Percentiles rank a stretch among this genome's conserved stretches.
phyloP scores from a whole-genome alignment of 108 stramenopile species.

The Parmales sp. region DNA sequence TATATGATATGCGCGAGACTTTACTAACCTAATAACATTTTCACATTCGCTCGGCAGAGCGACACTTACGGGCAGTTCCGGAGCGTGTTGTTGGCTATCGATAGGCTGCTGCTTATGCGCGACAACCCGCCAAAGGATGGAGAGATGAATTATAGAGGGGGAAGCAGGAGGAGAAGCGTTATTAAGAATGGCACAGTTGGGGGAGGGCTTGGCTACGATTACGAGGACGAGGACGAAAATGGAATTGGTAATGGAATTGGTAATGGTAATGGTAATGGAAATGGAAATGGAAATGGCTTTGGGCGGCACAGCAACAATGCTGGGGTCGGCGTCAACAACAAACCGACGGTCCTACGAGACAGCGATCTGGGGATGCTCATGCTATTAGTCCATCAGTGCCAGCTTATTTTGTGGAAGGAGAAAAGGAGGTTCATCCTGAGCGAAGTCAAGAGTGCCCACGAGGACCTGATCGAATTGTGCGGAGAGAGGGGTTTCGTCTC shows the following conservation, averaged over 20 bases:
- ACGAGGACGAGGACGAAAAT: neutral
- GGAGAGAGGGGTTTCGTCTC: slow-evolving; percentile 74
- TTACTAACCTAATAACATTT: neutral
- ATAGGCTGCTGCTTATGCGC: slow-evolving; percentile 70
- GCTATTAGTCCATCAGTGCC: slow-evolving; percentile 70
- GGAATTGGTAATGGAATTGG: slow-evolving; percentile 21
- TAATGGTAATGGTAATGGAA: no score
- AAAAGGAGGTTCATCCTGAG: slow-evolving; percentile 46
- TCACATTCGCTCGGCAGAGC: slow-evolving; percentile 47
- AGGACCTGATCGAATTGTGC: slow-evolving; percentile 76
- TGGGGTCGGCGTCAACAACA: no score
- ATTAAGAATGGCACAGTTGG: neutral
- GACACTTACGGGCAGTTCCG: slow-evolving; percentile 62
- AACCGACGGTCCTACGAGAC: neutral
- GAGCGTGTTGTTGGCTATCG: slow-evolving; percentile 64
- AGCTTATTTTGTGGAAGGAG: slow-evolving; percentile 62
- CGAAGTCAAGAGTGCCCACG: slow-evolving; percentile 52
- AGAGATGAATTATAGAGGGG: neutral
- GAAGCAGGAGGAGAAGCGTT: neutral
- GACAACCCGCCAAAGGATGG: slow-evolving; percentile 55
- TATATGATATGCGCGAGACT: neutral
- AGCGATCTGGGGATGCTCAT: slow-evolving; percentile 80
- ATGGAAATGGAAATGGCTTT: no score
- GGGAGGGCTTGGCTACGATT: neutral
- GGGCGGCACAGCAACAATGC: no score